Evolutionary conservation across 371 early-diverging fungal species (phyloP), one percentile per base, ranked within the genome.

Genomic region (Actinomortierella ambigua): DNA sequence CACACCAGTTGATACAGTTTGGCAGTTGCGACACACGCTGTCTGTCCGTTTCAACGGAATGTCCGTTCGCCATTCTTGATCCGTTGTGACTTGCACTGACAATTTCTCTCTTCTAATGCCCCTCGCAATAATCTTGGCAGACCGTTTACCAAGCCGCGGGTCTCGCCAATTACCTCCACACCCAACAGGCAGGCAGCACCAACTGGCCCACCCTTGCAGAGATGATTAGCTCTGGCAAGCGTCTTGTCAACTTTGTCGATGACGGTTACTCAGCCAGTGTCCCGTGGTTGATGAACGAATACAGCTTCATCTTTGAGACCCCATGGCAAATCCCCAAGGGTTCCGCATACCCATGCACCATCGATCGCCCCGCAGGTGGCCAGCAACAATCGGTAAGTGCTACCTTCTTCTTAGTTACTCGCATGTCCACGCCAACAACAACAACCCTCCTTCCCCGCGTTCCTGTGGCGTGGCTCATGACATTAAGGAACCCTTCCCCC

Each of bases 141-240:
- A 48, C 81, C 26, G 71, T 80, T 24, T 92, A 90, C 55, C 39
- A 73, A 20, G 68, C 78, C 17, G 83, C 87, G 13, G 88, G 88
- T 23, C 64, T 93, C n/a, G 65, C 75, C 29, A 68, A 80, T 7
- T 89, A 86, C 54, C 68, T 76, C 2, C 81, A 82, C 55, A 70
- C 75, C 2, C 90, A 86, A 60, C 14, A 69, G 2, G 54, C 27
- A 9, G 77, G 69, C 14, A 76, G 57, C 42, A 39, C 65, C 29
- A 69, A 68, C 4, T 93, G 93, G 93, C 92, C 92, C 2, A 90
- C 90, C 14, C 76, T 93, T 0, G 61, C 64, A 3, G 65, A 82
- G 24, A 81, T 93, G 85, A 89, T 92, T 53, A 28, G 63, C 29
- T 75, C 80, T 44, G 86, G 87, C 55, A 88, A 86, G 70, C 81